Evolutionary conservation across 2,329 filamentous ascomycete genomes (phyloP).

Genomic region (Neophaeococcomyces aloes): DNA sequence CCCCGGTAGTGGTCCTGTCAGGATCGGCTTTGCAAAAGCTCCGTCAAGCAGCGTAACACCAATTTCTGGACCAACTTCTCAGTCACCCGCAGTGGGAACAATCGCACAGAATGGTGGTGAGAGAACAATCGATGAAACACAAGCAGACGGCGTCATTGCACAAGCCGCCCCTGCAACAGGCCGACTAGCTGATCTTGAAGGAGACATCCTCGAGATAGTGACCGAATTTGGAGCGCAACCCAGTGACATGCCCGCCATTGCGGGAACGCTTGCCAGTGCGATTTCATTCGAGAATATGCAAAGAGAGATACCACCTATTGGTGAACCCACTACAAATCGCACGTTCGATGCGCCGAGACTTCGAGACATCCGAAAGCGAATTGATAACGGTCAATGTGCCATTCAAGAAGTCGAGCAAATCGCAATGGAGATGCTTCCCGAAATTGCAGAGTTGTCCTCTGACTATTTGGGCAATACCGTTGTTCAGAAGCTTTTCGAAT

Average conservation of each 20-base stretch:
- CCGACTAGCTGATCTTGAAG: conserved; percentile 64
- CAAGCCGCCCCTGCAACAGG: conserved; percentile 51
- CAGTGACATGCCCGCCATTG: conserved; percentile 65
- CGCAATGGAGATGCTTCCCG: conserved; percentile 85
- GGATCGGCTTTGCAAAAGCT: conserved; percentile 96
- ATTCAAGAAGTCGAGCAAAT: conserved; percentile 84
- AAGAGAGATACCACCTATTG: conserved; percentile 78
- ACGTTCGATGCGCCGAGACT: conserved; percentile 90
- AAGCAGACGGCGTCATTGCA: conserved; percentile 28
- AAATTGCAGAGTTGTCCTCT: conserved; percentile 87
- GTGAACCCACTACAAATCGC: conserved; percentile 77
- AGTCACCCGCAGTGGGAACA: conserved; percentile 15
- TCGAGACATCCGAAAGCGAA: conserved; percentile 90
- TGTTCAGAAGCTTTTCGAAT: conserved; percentile 97
- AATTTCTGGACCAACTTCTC: conserved; percentile 48
- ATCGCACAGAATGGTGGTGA: conserved; percentile 23
- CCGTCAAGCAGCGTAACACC: conserved; percentile 81
- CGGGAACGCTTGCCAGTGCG: conserved; percentile 61
- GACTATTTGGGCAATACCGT: conserved; percentile 98
- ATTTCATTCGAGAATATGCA: conserved; percentile 63
- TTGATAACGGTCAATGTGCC: conserved; percentile 85
- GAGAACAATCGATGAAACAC: conserved; percentile 13
- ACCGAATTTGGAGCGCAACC: conserved; percentile 76
- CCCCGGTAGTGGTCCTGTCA: conserved; percentile 83
- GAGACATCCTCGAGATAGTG: conserved; percentile 76